Evolutionary conservation across 2,329 filamentous ascomycete species (phyloP), one percentile per base, ranked within the genome.

Genomic region (Xylariales sp.): DNA sequence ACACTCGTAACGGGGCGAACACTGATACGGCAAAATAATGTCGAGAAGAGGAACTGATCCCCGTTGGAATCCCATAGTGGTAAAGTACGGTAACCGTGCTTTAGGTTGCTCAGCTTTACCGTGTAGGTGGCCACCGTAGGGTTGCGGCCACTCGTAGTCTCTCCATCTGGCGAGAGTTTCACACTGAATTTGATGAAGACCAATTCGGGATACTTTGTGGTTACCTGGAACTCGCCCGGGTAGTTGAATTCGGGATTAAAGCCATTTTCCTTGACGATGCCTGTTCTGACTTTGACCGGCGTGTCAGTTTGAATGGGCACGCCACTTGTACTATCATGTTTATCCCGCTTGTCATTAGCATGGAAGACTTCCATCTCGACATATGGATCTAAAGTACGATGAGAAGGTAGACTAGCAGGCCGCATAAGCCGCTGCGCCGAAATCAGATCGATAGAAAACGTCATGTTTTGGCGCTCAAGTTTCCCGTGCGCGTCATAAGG

Each of bases 371-470:
- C 95, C 36, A 98, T 91, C 80, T 98, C 94, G 65, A 98, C 89
- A 75, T 97, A 98, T 0, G 96, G 94, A 77, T 97, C 94, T 80
- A 98, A 90, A 67, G 88, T 90, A 69, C 92, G 83, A 73, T 91
- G 91, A 53, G 87, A 83, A n/a, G 90, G 87, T 70, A 94, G 85
- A 62, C 88, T 90, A 63, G 89, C 89, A 12, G 93, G 92, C 28
- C 94, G 90, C 79, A 97, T 97, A 65, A 99, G 88, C 78, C 97
- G 94, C 80, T 98, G 95, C 6, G 95, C 96, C 16, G 96, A 98
- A 74, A 98, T 91, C 74, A 98, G 88, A 71, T 96, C 90, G 65
- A 99, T 92, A 8, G 87, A 90, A 79, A 98, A 97, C 60, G 87
- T 90, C 74, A 98, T 90, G 49, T 93, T 86, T 76, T 94, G 94